These are phyloP conservation scores for Cardamine resedifolia DNA, from an alignment of 345 rosid genomes.

Conservation along the genomic window DNA sequence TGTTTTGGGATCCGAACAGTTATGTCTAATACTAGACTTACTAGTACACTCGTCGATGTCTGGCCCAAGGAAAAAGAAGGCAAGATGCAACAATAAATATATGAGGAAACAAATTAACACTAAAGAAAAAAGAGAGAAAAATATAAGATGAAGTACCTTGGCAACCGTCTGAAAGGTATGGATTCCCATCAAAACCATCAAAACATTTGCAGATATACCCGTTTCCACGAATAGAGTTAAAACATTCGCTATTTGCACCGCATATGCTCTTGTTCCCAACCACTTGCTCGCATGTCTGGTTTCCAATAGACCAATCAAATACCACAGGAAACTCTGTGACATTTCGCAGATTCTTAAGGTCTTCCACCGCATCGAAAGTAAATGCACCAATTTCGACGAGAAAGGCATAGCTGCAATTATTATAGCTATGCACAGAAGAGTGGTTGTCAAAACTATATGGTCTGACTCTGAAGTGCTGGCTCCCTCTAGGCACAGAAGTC, in stretches of 20 bases:
- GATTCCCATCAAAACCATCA: neutral
- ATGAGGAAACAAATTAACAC: neutral
- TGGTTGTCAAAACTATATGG: too few relatives aligned
- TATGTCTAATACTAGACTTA: neutral
- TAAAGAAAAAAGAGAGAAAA: neutral
- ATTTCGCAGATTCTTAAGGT: neutral
- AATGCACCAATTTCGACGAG: constrained; percentile 10
- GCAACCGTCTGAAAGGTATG: neutral
- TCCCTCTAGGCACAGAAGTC: too few relatives aligned
- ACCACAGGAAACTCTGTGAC: neutral
- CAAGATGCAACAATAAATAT: neutral
- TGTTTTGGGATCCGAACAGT: neutral
- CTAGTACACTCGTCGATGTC: constrained; percentile 9
- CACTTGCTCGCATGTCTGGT: neutral
- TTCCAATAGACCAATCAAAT: constrained; percentile 6
- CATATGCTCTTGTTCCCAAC: neutral
- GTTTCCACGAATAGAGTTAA: neutral
- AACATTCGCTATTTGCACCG: neutral
- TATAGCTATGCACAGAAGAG: neutral
- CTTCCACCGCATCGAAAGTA: neutral
- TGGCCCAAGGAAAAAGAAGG: neutral
- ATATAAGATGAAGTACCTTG: neutral
- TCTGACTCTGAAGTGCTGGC: too few relatives aligned
- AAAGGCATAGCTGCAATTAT: constrained; percentile 41
- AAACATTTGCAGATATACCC: neutral